Evolutionary conservation across 768 basidiomycete species (phyloP), one percentile per base, ranked within the genome.

Genomic region (Thelephora ganbajun): DNA sequence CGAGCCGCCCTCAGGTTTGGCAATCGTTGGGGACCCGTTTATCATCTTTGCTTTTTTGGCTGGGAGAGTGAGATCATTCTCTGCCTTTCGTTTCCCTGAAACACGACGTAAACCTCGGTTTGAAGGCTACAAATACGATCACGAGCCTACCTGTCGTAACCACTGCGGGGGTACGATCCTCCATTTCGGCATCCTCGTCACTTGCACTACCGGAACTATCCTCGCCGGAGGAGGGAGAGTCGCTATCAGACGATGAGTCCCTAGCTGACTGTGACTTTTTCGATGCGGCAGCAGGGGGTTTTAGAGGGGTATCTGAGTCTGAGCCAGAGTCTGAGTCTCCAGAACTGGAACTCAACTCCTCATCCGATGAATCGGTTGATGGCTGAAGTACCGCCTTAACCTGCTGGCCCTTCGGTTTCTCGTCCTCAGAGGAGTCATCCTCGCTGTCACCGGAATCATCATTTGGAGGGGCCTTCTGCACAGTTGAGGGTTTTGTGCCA

Each of bases 1-100:
- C 49, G 79, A 72, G 14, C 9, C 6, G 22, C 14, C 22, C 53
- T 76, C 72, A 0, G 66, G 58, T 41, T 61, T 60, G 5, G 56
- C 48, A 30, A 30, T 9, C 13, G 63, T 63, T 26, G 64, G 64
- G n/a, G 72, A 67, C 48, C 70, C 80, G 55, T 80, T 73, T 42
- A 66, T 74, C 44, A 82, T 69, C 70, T 92, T 96, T 56, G 70
- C 74, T 66, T 94, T 94, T 74, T 97, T 94, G 34, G 76, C 64
- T 35, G 80, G 72, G 12, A 71, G 72, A 39, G 73, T 66, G 16
- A 65, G 66, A 22, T 75, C 75, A 18, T 73, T 75, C 22, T 79
- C 77, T 23, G 85, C 87, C 66, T 93, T 93, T 56, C 91, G 82
- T 66, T 94, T 94, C 51, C 74, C 80, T 72, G 54, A 19, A 51